Base-by-base conservation (phyloP, 805 yeast species). In the Zygoascus bituminiphila region DNA sequence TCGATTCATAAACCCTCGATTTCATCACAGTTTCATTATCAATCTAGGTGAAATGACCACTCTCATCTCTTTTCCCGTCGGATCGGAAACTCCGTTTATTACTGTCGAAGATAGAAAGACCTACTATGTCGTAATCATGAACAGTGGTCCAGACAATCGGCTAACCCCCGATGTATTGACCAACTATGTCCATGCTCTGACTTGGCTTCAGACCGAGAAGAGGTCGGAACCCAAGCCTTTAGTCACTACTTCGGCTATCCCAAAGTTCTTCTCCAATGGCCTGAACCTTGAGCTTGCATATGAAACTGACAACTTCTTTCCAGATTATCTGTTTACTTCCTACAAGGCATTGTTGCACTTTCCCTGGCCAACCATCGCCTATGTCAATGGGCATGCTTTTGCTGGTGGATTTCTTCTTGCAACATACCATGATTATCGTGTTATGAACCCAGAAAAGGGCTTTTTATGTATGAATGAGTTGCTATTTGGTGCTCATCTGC, bases 341-440 rank as follows among this genome's bases (percentile, higher is more conserved):
- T 59, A 65, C 62, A 55, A 63, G 31, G 58, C 59, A 15, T 49
- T 64, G 22, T 53, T 68, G 36, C 63, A 62, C 54, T 67, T 62
- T 52, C 72, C 72, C 17, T 62, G 66, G 60, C 72, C 72, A 12
- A 65, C 70, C 15, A 59, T 67, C 22, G 72, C 72, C 5, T 49
- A 58, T 45, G 57, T 67, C 33, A 68, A 68, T 47, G 72, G 72
- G 40, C 72, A 67, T 49, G 69, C 67, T 9, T 67, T 67, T 57
- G 72, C 72, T 1, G 72, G 69, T 4, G 72, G 70, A 2, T 66
- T 68, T 51, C 61, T 66, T 59, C 46, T 65, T 35, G 67, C 69
- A 12, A 60, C 60, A 48, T 61, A 65, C 55, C 68, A 64, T 48
- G 72, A 67, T 55, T 67, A 62, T 57, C 45, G 65, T 15, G 62